Conservation (phyloP, 805 yeast genomes). For the Nematodospora valgi region DNA sequence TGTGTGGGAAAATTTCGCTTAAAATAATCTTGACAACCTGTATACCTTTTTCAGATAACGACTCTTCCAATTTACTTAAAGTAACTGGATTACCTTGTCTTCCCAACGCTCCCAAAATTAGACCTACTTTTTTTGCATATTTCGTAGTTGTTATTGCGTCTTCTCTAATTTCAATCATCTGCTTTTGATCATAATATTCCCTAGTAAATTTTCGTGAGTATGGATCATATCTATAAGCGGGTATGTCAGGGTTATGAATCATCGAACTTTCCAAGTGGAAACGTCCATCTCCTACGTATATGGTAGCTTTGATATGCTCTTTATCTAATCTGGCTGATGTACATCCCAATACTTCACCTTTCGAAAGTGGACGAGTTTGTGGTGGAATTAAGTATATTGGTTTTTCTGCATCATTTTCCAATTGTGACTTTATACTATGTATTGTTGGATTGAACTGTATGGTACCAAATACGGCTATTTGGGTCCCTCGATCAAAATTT, state of each 20-base stretch:
- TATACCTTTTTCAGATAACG: constrained; percentile 52
- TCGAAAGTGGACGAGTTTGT: constrained; percentile 86
- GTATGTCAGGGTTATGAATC: constrained; percentile 93
- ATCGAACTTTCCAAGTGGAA: constrained; percentile 94
- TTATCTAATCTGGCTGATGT: constrained; percentile 80
- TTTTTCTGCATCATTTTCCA: constrained; percentile 47
- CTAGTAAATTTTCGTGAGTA: constrained; percentile 87
- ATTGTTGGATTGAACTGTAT: constrained; percentile 95
- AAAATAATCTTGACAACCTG: constrained; percentile 77
- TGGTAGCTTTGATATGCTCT: constrained; percentile 68
- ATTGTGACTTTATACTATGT: constrained; percentile 66
- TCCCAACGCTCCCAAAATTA: constrained; percentile 90
- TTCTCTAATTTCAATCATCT: constrained; percentile 68
- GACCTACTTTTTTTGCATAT: constrained; percentile 65
- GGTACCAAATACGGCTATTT: constrained; percentile 87
- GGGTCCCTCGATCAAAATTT: constrained; percentile 62
- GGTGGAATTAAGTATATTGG: constrained; percentile 74
- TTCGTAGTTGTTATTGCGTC: constrained; percentile 69
- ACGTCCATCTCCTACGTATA: constrained; percentile 94
- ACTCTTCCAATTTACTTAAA: constrained; percentile 58
- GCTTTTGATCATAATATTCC: constrained; percentile 84
- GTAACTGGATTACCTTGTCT: constrained; percentile 90
- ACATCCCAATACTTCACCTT: constrained; percentile 95
- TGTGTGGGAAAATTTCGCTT: constrained; percentile 91
- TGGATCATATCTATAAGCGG: constrained; percentile 94